phyloP scores from a whole-genome alignment of 495 filamentous ascomycete genomes.

The Tuber borchii region DNA sequence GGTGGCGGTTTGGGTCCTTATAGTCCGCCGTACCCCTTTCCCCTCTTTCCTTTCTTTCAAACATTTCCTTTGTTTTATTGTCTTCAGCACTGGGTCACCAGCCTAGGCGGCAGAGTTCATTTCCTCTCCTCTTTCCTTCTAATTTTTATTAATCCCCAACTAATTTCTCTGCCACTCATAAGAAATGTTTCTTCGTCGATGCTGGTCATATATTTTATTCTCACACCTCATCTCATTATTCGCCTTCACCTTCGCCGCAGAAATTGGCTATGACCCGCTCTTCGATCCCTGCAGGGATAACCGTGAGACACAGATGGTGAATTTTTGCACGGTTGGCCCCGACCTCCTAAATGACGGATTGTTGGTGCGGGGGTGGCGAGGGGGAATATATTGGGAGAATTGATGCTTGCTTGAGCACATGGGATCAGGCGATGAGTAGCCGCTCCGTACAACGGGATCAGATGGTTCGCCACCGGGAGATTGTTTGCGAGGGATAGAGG shows the following conservation, averaged over 20 bases:
- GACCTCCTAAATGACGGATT: conserved; percentile 29
- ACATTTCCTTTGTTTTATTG: not conserved
- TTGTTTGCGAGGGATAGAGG: conserved; percentile 26
- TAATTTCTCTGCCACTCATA: not conserved
- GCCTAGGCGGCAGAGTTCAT: not conserved
- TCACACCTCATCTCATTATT: not conserved
- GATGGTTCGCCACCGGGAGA: conserved; percentile 27
- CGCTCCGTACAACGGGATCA: conserved; percentile 25
- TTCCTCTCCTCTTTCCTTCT: not conserved
- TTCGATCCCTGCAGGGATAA: conserved; percentile 38
- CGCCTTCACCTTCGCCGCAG: conserved; percentile 13
- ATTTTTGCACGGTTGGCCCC: conserved; percentile 34
- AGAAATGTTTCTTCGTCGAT: not conserved
- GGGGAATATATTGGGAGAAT: conserved; percentile 25
- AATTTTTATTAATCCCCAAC: not conserved
- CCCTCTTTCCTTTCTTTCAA: not conserved
- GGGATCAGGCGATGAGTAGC: conserved; percentile 33
- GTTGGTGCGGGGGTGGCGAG: conserved; percentile 29
- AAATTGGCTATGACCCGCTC: conserved; percentile 34
- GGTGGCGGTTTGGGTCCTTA: no score
- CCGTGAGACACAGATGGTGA: conserved; percentile 38
- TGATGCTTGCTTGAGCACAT: conserved; percentile 33
- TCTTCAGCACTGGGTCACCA: not conserved
- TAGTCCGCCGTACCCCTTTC: no score
- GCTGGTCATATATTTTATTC: not conserved